Percentiles rank a stretch among this genome's conserved stretches.
Evolutionary conservation across 2,329 filamentous ascomycete species (phyloP).

Genomic region (Ilyonectria sp.): DNA sequence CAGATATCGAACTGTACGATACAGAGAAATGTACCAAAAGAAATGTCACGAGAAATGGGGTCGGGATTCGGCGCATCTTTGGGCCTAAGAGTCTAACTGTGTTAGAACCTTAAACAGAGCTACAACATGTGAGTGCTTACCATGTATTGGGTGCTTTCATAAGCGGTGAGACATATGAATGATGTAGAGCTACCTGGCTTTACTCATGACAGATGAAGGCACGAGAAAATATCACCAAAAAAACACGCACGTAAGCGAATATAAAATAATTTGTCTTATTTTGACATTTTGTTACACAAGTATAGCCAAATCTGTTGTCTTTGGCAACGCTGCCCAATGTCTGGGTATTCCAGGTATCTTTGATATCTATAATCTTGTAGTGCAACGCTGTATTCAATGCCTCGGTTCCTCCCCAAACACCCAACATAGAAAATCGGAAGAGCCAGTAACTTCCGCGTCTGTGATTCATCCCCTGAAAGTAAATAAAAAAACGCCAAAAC

Average conservation of each 20-base stretch:
- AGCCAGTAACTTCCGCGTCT: neutral
- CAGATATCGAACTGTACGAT: neutral
- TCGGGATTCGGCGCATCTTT: neutral
- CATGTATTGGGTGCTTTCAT: neutral
- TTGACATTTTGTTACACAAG: neutral
- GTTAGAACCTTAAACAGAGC: neutral
- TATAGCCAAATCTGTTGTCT: conserved; percentile 12
- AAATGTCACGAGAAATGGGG: neutral
- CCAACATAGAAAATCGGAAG: neutral
- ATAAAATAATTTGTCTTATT: neutral
- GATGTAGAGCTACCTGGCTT: neutral
- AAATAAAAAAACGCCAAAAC: conserved; percentile 42
- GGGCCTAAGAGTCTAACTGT: neutral
- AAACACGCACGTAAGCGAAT: neutral
- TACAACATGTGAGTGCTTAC: neutral
- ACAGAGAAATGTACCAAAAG: conserved; percentile 2
- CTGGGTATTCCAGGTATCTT: conserved; percentile 40
- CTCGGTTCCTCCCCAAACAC: conserved; percentile 28
- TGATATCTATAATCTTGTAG: conserved; percentile 39
- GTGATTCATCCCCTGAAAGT: conserved; percentile 3
- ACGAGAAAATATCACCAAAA: neutral
- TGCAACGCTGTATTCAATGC: conserved; percentile 33
- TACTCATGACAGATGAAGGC: too few species aligned
- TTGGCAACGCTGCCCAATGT: conserved; percentile 32
- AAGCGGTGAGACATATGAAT: neutral